Evolutionary conservation across 202 grass and related monocot species (phyloP).

Genomic region (Panicum hallii): DNA sequence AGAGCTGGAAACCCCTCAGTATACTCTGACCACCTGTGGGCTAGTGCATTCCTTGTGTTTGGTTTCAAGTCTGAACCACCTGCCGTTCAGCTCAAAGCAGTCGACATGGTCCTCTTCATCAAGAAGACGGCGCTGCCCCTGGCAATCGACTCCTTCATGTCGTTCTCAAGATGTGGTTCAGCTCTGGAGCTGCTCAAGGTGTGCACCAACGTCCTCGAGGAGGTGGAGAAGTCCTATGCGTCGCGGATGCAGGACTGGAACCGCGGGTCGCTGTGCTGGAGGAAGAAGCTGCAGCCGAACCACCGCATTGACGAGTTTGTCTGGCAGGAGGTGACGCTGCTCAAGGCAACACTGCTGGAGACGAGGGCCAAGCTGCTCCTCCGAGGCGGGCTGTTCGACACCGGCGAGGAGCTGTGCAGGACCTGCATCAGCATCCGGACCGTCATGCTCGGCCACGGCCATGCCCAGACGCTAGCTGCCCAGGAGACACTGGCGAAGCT

Average conservation of each 20-base stretch:
- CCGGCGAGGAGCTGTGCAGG: constrained; percentile 81
- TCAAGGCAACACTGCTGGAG: constrained; percentile 87
- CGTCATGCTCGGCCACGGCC: constrained; percentile 90
- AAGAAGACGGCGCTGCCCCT: constrained; percentile 87
- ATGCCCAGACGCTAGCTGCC: constrained; percentile 83
- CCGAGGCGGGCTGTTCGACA: constrained; percentile 83
- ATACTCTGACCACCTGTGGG: constrained; percentile 92
- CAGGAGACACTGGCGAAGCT: constrained; percentile 95
- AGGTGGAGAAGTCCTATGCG: constrained; percentile 88
- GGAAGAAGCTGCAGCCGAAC: constrained; percentile 78
- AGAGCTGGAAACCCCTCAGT: constrained; percentile 69
- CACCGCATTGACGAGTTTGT: constrained; percentile 80
- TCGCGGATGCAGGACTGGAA: constrained; percentile 90
- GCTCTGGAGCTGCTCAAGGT: constrained; percentile 94
- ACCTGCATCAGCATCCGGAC: constrained; percentile 97
- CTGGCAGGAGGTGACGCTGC: constrained; percentile 97
- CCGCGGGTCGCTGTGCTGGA: constrained; percentile 78
- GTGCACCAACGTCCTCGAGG: constrained; percentile 93
- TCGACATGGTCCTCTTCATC: constrained; percentile 89
- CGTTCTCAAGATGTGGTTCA: constrained; percentile 85
- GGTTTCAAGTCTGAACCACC: constrained; percentile 96
- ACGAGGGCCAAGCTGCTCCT: constrained; percentile 85
- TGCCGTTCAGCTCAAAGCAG: constrained; percentile 76
- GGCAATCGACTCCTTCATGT: constrained; percentile 87
- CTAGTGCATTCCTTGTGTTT: constrained; percentile 90